These are phyloP conservation scores for Tilletia horrida DNA, from an alignment of 1,284 basidiomycete genomes.

Conservation along the genomic window DNA sequence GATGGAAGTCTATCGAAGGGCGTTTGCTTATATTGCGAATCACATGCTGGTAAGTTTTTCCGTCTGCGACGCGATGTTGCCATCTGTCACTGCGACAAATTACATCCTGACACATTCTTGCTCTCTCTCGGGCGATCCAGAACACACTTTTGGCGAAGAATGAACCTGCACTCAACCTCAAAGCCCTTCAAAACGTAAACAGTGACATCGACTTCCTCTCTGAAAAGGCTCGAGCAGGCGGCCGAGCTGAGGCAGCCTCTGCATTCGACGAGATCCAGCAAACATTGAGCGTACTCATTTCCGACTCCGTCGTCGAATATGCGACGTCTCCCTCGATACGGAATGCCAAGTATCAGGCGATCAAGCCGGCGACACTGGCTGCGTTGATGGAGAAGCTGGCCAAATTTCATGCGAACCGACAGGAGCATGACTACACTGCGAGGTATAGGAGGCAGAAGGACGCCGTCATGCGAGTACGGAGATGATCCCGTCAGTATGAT, in stretches of 20 bases:
- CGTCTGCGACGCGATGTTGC: background rate
- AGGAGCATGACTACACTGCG: background rate
- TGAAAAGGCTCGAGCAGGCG: constrained; percentile 27
- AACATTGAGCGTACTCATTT: constrained; percentile 73
- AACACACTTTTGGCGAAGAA: constrained; percentile 29
- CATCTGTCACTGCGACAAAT: background rate
- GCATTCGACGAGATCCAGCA: constrained; percentile 53
- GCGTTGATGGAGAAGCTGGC: constrained; percentile 31
- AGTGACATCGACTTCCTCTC: constrained; percentile 36
- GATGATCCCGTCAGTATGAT: background rate
- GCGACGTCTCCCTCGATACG: constrained; percentile 41
- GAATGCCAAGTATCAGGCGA: constrained; percentile 20
- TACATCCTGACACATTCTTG: background rate
- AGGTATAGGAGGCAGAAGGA: constrained; percentile 16
- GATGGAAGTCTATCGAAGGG: constrained; percentile 79
- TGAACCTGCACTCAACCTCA: constrained; percentile 19
- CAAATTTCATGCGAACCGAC: constrained; percentile 21
- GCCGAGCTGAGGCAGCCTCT: background rate
- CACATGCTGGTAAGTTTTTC: constrained; percentile 69
- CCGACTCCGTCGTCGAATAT: constrained; percentile 79
- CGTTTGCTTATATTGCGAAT: constrained; percentile 77
- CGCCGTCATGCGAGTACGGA: background rate
- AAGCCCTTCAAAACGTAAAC: constrained; percentile 23
- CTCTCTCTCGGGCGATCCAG: background rate
- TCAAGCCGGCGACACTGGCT: constrained; percentile 25